phyloP scores from a whole-genome alignment of 2,329 filamentous ascomycete species.

The Phaeosphaeria sp. region DNA sequence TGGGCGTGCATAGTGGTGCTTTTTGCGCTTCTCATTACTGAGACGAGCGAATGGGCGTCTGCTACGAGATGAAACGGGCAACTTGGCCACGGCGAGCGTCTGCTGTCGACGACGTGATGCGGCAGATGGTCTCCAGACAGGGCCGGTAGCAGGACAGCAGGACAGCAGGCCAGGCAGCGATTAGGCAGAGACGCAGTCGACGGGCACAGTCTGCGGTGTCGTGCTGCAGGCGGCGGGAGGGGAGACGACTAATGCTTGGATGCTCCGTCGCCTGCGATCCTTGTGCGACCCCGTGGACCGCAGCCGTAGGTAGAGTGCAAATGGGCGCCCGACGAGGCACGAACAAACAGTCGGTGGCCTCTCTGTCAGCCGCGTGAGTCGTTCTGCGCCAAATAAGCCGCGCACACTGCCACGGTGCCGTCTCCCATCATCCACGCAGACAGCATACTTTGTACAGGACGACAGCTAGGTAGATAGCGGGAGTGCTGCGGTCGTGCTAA shows the following conservation, averaged over 20 bases:
- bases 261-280: background rate
- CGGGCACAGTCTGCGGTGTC: background rate
- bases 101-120: background rate
- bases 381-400: background rate
- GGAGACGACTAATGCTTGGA: background rate
- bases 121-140: background rate
- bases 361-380: background rate
- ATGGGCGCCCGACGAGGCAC: background rate
- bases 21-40: constrained; percentile 1
- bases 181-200: background rate
- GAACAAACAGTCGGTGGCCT: background rate
- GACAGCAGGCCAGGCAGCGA: background rate
- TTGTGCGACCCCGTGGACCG: background rate
- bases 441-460: too few relatives aligned
- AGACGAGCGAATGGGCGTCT: background rate
- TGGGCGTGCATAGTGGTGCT: background rate
- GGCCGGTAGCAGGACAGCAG: background rate
- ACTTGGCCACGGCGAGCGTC: background rate
- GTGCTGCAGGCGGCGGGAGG: background rate
- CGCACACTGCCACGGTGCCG: background rate
- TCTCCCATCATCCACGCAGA: background rate
- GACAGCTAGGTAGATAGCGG: background rate
- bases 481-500: background rate
- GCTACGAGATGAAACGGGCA: background rate
- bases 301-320: background rate